These are phyloP conservation scores for Daldinia sp. DNA, from an alignment of 2,329 filamentous ascomycete genomes.

Conservation along the genomic window DNA sequence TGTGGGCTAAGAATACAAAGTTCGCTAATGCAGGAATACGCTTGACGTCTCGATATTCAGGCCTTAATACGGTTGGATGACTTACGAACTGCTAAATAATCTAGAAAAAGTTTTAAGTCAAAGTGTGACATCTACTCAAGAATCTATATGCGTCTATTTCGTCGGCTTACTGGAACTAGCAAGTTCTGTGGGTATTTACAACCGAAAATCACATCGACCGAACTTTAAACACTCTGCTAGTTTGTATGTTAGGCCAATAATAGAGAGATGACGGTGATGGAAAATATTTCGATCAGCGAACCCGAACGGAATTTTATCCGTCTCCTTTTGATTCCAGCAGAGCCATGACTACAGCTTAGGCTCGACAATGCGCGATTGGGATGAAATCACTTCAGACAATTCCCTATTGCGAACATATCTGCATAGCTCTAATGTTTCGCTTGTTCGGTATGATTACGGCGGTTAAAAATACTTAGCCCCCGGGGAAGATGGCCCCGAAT, in stretches of 20 bases:
- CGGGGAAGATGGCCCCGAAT: background rate
- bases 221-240: constrained; percentile 20
- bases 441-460: constrained; percentile 1
- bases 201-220: background rate
- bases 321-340: background rate
- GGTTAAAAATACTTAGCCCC: background rate
- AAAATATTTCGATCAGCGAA: background rate
- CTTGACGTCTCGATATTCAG: background rate
- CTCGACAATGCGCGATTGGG: background rate
- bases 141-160: background rate
- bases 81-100: background rate
- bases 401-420: background rate
- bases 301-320: background rate
- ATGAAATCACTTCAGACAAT: background rate
- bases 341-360: background rate
- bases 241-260: background rate
- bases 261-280: background rate
- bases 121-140: background rate
- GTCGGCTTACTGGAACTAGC: constrained; percentile 3
- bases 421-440: too few species aligned
- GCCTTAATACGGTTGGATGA: background rate
- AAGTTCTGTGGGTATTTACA: constrained; percentile 14
- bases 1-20: background rate
- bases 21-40: background rate
- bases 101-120: background rate